A percentile compares a stretch with the other conserved stretches of the same genome.
Evolutionary conservation across 208 protist species (phyloP).

Genomic region (Trypanosoma conorhini): DNA sequence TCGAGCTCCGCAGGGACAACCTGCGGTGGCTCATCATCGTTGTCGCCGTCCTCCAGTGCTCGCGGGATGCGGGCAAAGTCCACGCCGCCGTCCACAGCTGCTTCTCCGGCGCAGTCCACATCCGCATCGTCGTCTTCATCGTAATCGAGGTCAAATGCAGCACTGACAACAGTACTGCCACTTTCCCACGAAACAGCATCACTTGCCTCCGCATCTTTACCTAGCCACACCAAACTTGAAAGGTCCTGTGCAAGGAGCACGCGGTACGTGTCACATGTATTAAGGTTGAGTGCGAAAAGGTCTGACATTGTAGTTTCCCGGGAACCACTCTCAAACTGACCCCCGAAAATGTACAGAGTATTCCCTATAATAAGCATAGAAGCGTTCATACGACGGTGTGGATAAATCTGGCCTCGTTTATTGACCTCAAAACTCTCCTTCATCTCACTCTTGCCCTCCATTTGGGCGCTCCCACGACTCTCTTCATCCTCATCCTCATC

Average conservation of each 20-base stretch:
- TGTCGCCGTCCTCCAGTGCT: constrained; percentile 40
- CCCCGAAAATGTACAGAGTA: constrained; percentile 85
- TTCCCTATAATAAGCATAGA: constrained; percentile 62
- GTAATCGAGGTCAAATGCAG: constrained; percentile 76
- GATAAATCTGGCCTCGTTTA: constrained; percentile 60
- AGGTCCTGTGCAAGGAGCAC: constrained; percentile 85
- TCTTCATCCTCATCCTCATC: constrained; percentile 40
- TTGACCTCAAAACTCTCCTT: constrained; percentile 79
- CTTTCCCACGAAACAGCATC: constrained; percentile 83
- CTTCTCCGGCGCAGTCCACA: neutral
- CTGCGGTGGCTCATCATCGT: constrained; percentile 70
- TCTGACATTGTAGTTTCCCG: constrained; percentile 91
- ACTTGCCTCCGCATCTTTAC: constrained; percentile 80
- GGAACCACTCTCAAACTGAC: constrained; percentile 86
- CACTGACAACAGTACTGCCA: constrained; percentile 83
- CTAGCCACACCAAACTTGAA: constrained; percentile 76
- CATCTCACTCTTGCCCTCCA: constrained; percentile 33
- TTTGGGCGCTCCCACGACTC: neutral
- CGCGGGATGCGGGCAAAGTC: constrained; percentile 27
- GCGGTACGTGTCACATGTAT: constrained; percentile 77
- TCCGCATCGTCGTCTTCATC: constrained; percentile 73
- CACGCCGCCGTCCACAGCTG: constrained; percentile 8
- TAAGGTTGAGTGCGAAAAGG: constrained; percentile 86
- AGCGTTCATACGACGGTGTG: constrained; percentile 87
- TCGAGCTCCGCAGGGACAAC: constrained; percentile 78